Evolutionary conservation across 306 rosid species (phyloP).

Genomic region (Sphenostylis stenocarpa): DNA sequence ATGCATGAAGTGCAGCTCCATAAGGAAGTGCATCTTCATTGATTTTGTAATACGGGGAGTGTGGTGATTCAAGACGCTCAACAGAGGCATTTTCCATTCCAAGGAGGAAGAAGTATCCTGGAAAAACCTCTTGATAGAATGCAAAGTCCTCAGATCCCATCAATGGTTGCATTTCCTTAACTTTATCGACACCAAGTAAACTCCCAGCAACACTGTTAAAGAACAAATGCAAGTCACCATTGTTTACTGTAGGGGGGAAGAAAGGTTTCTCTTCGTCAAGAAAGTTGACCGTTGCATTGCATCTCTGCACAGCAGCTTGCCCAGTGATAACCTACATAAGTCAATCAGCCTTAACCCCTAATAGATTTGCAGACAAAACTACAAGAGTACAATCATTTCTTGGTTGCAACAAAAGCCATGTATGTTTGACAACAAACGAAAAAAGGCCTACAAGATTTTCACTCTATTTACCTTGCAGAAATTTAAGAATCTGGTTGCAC

Average conservation of each 20-base stretch:
- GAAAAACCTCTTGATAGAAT: constrained; percentile 73
- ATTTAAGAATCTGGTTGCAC: not conserved
- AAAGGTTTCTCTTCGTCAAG: constrained; percentile 46
- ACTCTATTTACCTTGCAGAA: not conserved
- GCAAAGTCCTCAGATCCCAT: constrained; percentile 95
- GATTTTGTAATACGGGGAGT: constrained; percentile 65
- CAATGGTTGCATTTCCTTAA: constrained; percentile 53
- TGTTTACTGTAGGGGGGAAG: constrained; percentile 78
- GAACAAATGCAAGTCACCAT: constrained; percentile 54
- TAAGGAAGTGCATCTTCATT: constrained; percentile 83
- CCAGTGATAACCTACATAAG: constrained; percentile 68
- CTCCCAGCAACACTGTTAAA: constrained; percentile 65
- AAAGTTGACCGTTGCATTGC: constrained; percentile 77
- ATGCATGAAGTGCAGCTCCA: constrained; percentile 96
- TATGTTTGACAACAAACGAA: not conserved
- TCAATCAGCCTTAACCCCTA: constrained; percentile 17
- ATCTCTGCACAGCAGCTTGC: constrained; percentile 90
- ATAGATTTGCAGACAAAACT: not conserved
- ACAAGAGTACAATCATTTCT: not conserved
- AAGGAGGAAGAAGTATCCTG: constrained; percentile 77
- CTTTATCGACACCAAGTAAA: constrained; percentile 59
- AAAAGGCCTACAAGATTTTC: not conserved
- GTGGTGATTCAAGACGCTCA: constrained; percentile 49
- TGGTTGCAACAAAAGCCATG: not conserved
- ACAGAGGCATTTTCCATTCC: constrained; percentile 62